These are phyloP conservation scores for Leptographium radiaticola DNA, from an alignment of 2,329 filamentous ascomycete genomes.

Conservation along the genomic window DNA sequence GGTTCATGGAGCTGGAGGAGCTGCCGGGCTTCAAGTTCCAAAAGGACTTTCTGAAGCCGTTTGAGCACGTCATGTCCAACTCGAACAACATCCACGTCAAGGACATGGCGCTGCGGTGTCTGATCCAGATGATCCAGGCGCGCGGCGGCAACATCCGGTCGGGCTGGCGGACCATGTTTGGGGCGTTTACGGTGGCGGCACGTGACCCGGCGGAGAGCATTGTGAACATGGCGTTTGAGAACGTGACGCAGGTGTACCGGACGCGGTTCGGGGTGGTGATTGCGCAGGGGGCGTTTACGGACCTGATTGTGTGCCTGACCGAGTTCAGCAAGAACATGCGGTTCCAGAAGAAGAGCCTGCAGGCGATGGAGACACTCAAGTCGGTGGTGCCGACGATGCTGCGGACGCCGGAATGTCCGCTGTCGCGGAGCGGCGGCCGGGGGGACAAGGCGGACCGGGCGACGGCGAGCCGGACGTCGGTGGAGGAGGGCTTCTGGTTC, in stretches of 20 bases:
- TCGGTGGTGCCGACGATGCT: conserved; percentile 91
- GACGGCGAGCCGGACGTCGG: conserved; percentile 60
- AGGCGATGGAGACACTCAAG: conserved; percentile 90
- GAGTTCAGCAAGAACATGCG: conserved; percentile 98
- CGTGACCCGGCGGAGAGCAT: conserved; percentile 89
- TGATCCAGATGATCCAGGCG: conserved; percentile 99
- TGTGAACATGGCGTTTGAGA: conserved; percentile 92
- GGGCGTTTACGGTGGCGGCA: conserved; percentile 92
- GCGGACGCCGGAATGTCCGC: conserved; percentile 83
- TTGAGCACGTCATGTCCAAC: conserved; percentile 94
- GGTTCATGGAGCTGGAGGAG: conserved; percentile 97
- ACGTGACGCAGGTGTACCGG: conserved; percentile 90
- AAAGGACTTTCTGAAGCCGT: conserved; percentile 97
- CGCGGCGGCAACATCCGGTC: conserved; percentile 93
- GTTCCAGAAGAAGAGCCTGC: conserved; percentile 96
- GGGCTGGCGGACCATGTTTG: conserved; percentile 99
- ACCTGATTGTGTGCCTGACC: conserved; percentile 89
- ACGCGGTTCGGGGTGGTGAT: conserved; percentile 93
- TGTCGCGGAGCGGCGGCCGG: conserved; percentile 43
- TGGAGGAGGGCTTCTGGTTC: conserved; percentile 98
- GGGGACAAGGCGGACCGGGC: conserved; percentile 28
- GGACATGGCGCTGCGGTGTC: conserved; percentile 88
- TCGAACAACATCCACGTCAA: conserved; percentile 86
- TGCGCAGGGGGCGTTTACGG: conserved; percentile 89
- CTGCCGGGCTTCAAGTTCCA: conserved; percentile 98